Evolutionary conservation across 2,329 filamentous ascomycete species (phyloP).

Genomic region (Exophiala alcalophila): DNA sequence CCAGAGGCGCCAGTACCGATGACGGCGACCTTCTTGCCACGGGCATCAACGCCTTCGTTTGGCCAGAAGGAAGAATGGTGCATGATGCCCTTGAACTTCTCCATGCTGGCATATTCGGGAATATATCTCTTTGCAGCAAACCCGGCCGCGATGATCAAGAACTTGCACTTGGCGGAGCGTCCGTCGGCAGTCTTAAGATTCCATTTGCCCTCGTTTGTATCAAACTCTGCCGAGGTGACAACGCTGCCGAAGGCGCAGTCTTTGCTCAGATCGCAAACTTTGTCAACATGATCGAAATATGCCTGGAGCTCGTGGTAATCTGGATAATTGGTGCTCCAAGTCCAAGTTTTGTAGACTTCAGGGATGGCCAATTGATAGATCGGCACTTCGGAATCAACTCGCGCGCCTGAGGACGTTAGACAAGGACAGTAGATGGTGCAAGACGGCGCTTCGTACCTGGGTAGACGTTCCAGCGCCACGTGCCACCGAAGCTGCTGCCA

Average conservation of each 20-base stretch:
- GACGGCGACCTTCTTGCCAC: conserved; percentile 58
- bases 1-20: conserved; percentile 65
- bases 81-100: conserved; percentile 57
- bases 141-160: conserved; percentile 48
- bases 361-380: conserved; percentile 50
- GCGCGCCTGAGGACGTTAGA: conserved; percentile 37
- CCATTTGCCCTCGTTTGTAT: conserved; percentile 42
- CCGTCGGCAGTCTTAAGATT: conserved; percentile 44
- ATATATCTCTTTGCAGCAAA: conserved; percentile 60
- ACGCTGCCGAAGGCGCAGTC: conserved; percentile 46
- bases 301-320: conserved; percentile 40
- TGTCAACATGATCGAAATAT: conserved; percentile 50
- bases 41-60: conserved; percentile 52
- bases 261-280: conserved; percentile 44
- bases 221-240: conserved; percentile 43
- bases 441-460: conserved; percentile 27
- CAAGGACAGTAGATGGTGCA: not conserved
- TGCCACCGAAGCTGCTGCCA: conserved; percentile 43
- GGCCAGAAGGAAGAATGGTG: conserved; percentile 63
- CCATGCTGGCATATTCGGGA: conserved; percentile 57
- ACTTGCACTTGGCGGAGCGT: conserved; percentile 40
- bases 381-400: conserved; percentile 48
- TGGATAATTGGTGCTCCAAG: conserved; percentile 36
- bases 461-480: conserved; percentile 41
- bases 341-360: conserved; percentile 43